phyloP scores from a whole-genome alignment of 495 filamentous ascomycete genomes.

The Parmelia sp. region DNA sequence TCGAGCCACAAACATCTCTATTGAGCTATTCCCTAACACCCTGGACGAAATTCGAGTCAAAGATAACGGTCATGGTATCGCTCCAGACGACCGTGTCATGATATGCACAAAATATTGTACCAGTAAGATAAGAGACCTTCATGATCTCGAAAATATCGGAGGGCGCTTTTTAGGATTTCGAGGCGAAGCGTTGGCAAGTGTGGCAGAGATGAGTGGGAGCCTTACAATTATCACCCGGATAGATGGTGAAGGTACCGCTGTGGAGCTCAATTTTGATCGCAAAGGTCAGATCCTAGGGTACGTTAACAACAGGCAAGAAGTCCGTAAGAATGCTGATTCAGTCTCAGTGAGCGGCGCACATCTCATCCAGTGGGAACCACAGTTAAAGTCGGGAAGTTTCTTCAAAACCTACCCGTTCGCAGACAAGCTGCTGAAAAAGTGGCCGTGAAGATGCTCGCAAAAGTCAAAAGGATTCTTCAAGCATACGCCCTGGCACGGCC shows the following conservation, averaged over 20 bases:
- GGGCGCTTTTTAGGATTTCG: constrained; percentile 76
- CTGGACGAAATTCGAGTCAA: constrained; percentile 80
- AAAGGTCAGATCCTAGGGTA: constrained; percentile 47
- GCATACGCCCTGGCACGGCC: constrained; percentile 71
- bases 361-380: constrained; percentile 76
- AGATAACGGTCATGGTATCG: constrained; percentile 85
- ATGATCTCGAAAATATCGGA: constrained; percentile 62
- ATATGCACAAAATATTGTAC: constrained; percentile 70
- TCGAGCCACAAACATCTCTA: constrained; percentile 60
- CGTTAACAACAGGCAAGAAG: constrained; percentile 1
- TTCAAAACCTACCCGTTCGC: constrained; percentile 68
- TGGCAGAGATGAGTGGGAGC: constrained; percentile 57
- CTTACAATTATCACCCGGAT: constrained; percentile 66
- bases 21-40: constrained; percentile 70
- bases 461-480: constrained; percentile 63
- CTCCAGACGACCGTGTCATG: constrained; percentile 57
- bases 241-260: constrained; percentile 62
- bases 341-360: constrained; percentile 36
- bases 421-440: constrained; percentile 58
- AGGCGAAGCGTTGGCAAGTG: constrained; percentile 78
- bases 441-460: constrained; percentile 52
- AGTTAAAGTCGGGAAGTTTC: constrained; percentile 60
- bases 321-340: not conserved
- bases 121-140: constrained; percentile 72
- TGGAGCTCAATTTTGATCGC: constrained; percentile 43